Percentiles rank a stretch among this genome's conserved stretches.
Evolutionary conservation across 495 filamentous ascomycete species (phyloP).

Genomic region (Pseudotulostoma volvatum): DNA sequence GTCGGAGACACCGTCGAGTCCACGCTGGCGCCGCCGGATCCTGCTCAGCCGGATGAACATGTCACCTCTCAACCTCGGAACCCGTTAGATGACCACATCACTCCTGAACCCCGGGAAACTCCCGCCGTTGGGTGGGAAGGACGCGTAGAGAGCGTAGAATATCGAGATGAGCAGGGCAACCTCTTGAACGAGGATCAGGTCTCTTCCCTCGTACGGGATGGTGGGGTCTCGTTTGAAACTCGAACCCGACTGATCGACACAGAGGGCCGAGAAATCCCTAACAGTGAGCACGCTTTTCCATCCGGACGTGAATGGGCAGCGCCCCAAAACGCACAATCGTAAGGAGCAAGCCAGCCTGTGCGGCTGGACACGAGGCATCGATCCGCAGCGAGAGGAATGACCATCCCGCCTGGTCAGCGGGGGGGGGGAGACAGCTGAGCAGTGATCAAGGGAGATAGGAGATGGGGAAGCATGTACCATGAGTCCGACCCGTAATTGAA

Average conservation of each 20-base stretch:
- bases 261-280: slow-evolving; percentile 50
- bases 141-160: slow-evolving; percentile 78
- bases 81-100: slow-evolving; percentile 17
- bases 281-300: slow-evolving; percentile 54
- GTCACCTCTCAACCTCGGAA: slow-evolving; percentile 1
- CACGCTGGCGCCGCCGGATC: no score
- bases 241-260: slow-evolving; percentile 69
- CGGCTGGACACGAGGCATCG: slow-evolving; percentile 47
- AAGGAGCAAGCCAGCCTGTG: slow-evolving; percentile 24
- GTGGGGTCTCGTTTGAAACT: slow-evolving; percentile 87
- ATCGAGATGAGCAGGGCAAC: slow-evolving; percentile 87
- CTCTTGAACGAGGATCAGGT: slow-evolving; percentile 72
- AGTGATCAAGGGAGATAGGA: slow-evolving; percentile 7
- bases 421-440: slow-evolving; percentile 47
- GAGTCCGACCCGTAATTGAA: slow-evolving; percentile 3
- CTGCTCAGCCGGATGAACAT: slow-evolving; percentile 12
- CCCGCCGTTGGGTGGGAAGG: slow-evolving; percentile 54
- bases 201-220: slow-evolving; percentile 50
- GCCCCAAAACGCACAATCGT: slow-evolving; percentile 44
- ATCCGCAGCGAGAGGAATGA: slow-evolving; percentile 34
- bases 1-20: slow-evolving; percentile 9
- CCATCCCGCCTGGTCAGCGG: slow-evolving; percentile 62
- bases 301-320: slow-evolving; percentile 61
- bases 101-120: slow-evolving; percentile 27
- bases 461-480: slow-evolving; percentile 5